Evolutionary conservation across 2,329 filamentous ascomycete species (phyloP), one percentile per base, ranked within the genome.

Genomic region (Neophaeococcomyces mojaviensis): DNA sequence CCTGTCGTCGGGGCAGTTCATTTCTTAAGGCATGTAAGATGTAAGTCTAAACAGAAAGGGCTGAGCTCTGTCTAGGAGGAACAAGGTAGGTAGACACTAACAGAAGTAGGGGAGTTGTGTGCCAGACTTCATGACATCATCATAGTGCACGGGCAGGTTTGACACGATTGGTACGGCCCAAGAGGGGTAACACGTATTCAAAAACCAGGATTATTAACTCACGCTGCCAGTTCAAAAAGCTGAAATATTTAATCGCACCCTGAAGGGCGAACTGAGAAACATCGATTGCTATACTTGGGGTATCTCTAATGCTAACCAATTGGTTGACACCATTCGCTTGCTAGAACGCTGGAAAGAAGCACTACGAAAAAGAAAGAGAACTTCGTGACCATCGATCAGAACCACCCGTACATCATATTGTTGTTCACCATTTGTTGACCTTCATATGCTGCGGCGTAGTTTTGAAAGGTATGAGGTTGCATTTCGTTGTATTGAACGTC

Each of bases 141-240:
- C n/a, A n/a, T n/a, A n/a, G n/a, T n/a, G n/a, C n/a, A n/a, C n/a
- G n/a, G n/a, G n/a, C n/a, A n/a, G n/a, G n/a, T n/a, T n/a, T n/a
- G n/a, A n/a, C n/a, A n/a, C n/a, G n/a, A n/a, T n/a, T n/a, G n/a
- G n/a, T n/a, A n/a, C n/a, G n/a, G n/a, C n/a, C n/a, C n/a, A n/a
- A n/a, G n/a, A n/a, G n/a, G n/a, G n/a, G n/a, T n/a, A n/a, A 9
- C n/a, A 46, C 35, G 28, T 35, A 38, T 46, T 41, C 13, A 46
- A n/a, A n/a, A n/a, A n/a, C n/a, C n/a, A n/a, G n/a, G n/a, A n/a
- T n/a, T n/a, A n/a, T n/a, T n/a, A n/a, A n/a, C n/a, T n/a, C n/a
- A n/a, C n/a, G n/a, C n/a, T n/a, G n/a, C n/a, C n/a, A n/a, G n/a
- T n/a, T n/a, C n/a, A n/a, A n/a, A n/a, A n/a, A n/a, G n/a, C n/a